These are phyloP conservation scores for Cladosporium sp. DNA, from an alignment of 2,329 filamentous ascomycete genomes.

Conservation along the genomic window DNA sequence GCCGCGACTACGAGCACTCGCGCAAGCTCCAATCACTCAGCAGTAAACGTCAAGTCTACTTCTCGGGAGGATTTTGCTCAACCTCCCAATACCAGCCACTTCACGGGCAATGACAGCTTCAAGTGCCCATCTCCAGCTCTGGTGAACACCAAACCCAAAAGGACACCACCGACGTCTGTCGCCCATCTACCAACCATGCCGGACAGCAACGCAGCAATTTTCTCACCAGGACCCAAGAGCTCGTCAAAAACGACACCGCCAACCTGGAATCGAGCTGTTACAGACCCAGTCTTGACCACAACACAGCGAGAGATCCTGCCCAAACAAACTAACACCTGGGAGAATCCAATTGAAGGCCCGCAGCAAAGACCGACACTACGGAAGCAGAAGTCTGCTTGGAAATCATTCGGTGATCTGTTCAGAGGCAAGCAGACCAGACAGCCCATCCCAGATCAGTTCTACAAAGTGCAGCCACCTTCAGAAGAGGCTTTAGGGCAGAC, in stretches of 20 bases:
- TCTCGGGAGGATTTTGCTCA: background rate
- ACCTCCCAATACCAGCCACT: conserved; percentile 27
- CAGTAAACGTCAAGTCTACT: background rate
- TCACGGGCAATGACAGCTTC: conserved; percentile 32
- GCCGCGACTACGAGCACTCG: background rate
- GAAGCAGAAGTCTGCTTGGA: conserved; percentile 37
- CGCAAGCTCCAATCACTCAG: background rate
- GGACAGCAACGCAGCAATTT: background rate
- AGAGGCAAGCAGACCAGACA: conserved; percentile 27
- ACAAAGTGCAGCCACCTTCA: conserved; percentile 22
- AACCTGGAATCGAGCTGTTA: conserved; percentile 29
- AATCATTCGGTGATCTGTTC: conserved; percentile 32
- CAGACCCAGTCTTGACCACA: conserved; percentile 26
- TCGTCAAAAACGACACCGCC: conserved; percentile 19
- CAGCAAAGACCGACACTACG: conserved; percentile 18
- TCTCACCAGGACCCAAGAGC: background rate
- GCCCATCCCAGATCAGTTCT: conserved; percentile 22
- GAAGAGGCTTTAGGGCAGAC: background rate
- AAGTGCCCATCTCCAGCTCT: conserved; percentile 29
- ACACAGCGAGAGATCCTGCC: conserved; percentile 10
- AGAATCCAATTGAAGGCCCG: background rate
- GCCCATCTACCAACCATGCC: conserved; percentile 7
- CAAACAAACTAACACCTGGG: conserved; percentile 15
- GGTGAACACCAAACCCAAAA: conserved; percentile 7
- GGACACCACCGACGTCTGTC: conserved; percentile 3